Evolutionary conservation across 768 basidiomycete genomes (phyloP).

Genomic region (Clitopilus passeckerianus): DNA sequence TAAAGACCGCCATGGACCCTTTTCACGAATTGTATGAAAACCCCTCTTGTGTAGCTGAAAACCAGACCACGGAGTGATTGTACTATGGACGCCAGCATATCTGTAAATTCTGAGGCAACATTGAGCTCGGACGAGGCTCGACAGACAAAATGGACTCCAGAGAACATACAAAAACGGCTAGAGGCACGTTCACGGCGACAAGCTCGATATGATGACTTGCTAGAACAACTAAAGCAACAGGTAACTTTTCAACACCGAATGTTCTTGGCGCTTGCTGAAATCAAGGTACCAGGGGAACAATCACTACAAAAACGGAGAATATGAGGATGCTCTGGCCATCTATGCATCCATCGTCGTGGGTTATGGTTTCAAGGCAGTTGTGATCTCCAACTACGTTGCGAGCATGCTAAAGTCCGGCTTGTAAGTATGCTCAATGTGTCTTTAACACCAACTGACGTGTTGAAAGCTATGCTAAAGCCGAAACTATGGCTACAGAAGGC

Average conservation of each 20-base stretch:
- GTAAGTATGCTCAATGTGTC: slow-evolving; percentile 15
- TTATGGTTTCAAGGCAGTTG: slow-evolving; percentile 25
- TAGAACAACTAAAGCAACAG: not conserved
- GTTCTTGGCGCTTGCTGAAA: not conserved
- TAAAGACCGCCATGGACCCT: not conserved
- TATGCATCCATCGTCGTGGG: slow-evolving; percentile 23
- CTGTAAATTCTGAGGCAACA: no score
- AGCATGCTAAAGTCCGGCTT: slow-evolving; percentile 29
- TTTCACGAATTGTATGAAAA: not conserved
- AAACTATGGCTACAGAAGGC: slow-evolving; percentile 30
- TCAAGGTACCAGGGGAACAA: slow-evolving; percentile 22
- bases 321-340: slow-evolving; percentile 18
- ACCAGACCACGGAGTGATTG: no score
- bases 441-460: not conserved
- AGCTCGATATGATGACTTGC: not conserved
- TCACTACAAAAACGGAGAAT: slow-evolving; percentile 23
- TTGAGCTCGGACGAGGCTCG: not conserved
- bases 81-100: no score
- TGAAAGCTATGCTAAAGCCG: slow-evolving; percentile 32
- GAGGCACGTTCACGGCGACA: not conserved
- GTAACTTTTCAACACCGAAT: not conserved
- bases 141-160: not conserved
- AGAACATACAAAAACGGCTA: not conserved
- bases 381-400: slow-evolving; percentile 30
- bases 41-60: no score